Percentiles rank a stretch among this genome's conserved stretches.
Evolutionary conservation across 192 early-diverging fungal species (phyloP).

Genomic region (Backusella australiensis): DNA sequence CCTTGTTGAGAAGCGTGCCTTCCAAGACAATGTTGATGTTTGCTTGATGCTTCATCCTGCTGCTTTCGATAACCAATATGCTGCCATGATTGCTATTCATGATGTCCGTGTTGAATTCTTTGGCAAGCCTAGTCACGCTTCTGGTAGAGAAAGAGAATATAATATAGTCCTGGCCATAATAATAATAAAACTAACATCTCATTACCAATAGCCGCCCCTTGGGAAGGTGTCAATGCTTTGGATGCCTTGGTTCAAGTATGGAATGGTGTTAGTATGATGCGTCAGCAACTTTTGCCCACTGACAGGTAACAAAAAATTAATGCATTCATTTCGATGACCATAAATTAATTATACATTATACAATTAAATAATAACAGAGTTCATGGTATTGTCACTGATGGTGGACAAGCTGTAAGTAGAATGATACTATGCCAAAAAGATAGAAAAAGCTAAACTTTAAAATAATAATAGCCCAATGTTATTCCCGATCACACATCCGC

Average conservation of each 20-base stretch:
- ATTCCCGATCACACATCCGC: slow-evolving; percentile 66
- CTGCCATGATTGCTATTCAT: slow-evolving; percentile 35
- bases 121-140: slow-evolving; percentile 72
- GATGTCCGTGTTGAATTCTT: slow-evolving; percentile 59
- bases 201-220: slow-evolving; percentile 22
- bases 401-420: slow-evolving; percentile 56
- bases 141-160: slow-evolving; percentile 57
- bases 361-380: slow-evolving; percentile 34
- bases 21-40: slow-evolving; percentile 63
- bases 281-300: slow-evolving; percentile 71
- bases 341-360: neutral
- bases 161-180: neutral
- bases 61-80: slow-evolving; percentile 47
- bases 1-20: slow-evolving; percentile 65
- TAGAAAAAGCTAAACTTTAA: neutral
- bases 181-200: neutral
- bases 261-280: slow-evolving; percentile 61
- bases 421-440: neutral
- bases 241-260: slow-evolving; percentile 70
- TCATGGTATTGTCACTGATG: slow-evolving; percentile 75
- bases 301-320: slow-evolving; percentile 35
- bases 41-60: slow-evolving; percentile 84
- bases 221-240: slow-evolving; percentile 70
- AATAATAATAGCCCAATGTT: slow-evolving; percentile 43
- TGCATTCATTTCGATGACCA: neutral